Conservation (phyloP, 1,284 basidiomycete species). For the Caloboletus firmus region DNA sequence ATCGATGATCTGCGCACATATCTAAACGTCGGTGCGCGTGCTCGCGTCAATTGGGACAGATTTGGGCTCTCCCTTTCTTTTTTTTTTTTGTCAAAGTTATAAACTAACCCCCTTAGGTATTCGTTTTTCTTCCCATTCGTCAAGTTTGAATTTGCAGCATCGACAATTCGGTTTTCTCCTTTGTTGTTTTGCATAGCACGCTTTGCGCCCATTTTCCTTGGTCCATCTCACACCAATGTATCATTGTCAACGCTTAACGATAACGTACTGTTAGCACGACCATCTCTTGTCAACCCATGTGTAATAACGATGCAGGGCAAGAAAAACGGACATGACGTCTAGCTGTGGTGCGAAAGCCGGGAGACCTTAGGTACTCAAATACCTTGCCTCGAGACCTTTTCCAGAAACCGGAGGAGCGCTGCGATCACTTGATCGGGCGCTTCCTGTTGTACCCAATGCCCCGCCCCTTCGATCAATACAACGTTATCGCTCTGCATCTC, state of each 20-base stretch:
- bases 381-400: constrained; percentile 1
- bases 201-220: constrained; percentile 3
- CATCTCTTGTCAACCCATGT: constrained; percentile 7
- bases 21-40: neutral
- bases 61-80: neutral
- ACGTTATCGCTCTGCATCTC: constrained; percentile 42
- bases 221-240: constrained; percentile 26
- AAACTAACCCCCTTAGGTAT: constrained; percentile 9
- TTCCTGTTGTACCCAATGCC: constrained; percentile 66
- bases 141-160: constrained; percentile 6
- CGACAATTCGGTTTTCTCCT: constrained; percentile 1
- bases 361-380: no score
- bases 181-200: constrained; percentile 33
- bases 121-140: neutral
- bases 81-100: constrained; percentile 6
- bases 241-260: constrained; percentile 23
- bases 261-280: constrained; percentile 21
- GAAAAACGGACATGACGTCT: neutral
- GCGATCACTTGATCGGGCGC: constrained; percentile 34
- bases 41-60: neutral
- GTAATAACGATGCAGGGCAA: constrained; percentile 14
- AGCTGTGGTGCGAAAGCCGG: neutral
- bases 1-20: neutral
- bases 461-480: constrained; percentile 55
- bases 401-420: constrained; percentile 25